Conservation (phyloP, 768 basidiomycete genomes). For the Candolleomyces aberdarensis region DNA sequence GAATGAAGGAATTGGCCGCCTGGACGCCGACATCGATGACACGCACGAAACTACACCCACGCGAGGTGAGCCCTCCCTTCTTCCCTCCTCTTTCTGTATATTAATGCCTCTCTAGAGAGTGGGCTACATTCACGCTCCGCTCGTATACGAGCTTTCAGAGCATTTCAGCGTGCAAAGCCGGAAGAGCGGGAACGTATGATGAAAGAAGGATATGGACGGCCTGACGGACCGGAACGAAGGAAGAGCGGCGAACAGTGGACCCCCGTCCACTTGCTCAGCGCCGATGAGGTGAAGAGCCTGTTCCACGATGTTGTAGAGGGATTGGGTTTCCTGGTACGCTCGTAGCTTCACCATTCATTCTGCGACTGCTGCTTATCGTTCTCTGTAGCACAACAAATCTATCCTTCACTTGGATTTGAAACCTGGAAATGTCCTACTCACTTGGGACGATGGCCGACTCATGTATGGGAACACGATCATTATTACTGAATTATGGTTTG, state of each 20-base stretch:
- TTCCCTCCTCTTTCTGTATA: background rate
- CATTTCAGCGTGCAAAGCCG: constrained; percentile 60
- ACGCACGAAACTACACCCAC: constrained; percentile 6
- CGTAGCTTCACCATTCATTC: background rate
- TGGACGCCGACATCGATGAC: constrained; percentile 12
- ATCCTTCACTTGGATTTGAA: constrained; percentile 94
- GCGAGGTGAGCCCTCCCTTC: background rate
- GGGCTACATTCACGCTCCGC: constrained; percentile 54
- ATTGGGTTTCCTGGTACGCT: constrained; percentile 75
- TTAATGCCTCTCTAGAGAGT: constrained; percentile 19
- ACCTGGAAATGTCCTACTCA: constrained; percentile 89
- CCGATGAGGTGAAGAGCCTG: constrained; percentile 77
- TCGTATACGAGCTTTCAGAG: constrained; percentile 73
- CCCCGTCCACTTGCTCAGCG: constrained; percentile 80
- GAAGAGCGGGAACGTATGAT: constrained; percentile 61
- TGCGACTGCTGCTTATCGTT: constrained; percentile 7
- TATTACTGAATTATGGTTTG: background rate
- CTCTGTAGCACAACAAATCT: constrained; percentile 66
- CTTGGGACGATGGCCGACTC: constrained; percentile 83
- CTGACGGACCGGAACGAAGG: constrained; percentile 19
- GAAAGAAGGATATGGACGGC: constrained; percentile 27
- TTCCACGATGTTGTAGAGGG: constrained; percentile 88
- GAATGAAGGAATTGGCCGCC: constrained; percentile 22
- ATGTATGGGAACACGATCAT: constrained; percentile 47
- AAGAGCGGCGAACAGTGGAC: constrained; percentile 40